Percentiles rank a stretch among this genome's conserved stretches.
Evolutionary conservation across 352 stramenopile genomes (phyloP).

Genomic region (Stramenopiles sp.): DNA sequence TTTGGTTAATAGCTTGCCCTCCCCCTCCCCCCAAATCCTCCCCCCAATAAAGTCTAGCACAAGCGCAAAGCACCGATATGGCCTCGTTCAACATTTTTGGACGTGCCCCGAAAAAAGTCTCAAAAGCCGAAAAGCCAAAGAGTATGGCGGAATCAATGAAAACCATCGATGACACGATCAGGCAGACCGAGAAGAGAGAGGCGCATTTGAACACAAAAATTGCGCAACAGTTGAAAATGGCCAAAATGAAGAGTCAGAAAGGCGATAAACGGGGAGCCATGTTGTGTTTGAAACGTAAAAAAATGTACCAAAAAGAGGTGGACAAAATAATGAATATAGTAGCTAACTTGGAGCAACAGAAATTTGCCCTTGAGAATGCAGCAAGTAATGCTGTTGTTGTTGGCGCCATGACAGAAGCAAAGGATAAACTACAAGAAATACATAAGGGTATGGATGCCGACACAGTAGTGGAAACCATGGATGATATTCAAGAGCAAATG

Average conservation of each 20-base stretch:
- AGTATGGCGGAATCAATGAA: slow-evolving; percentile 7
- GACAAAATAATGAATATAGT: slow-evolving; percentile 63
- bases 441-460: slow-evolving; percentile 83
- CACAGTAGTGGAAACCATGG: slow-evolving; percentile 91
- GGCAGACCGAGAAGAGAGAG: slow-evolving; percentile 34
- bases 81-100: neutral
- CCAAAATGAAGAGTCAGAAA: slow-evolving; percentile 80
- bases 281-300: slow-evolving; percentile 94
- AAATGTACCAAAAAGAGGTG: slow-evolving; percentile 90
- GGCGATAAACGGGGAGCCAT: slow-evolving; percentile 93
- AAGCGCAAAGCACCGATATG: no score
- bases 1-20: no score
- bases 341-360: slow-evolving; percentile 32
- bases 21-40: no score
- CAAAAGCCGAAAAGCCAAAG: slow-evolving; percentile 2
- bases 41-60: no score
- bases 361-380: slow-evolving; percentile 68
- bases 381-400: slow-evolving; percentile 90
- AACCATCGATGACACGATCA: neutral
- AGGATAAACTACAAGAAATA: slow-evolving; percentile 81
- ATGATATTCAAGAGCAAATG: slow-evolving; percentile 92
- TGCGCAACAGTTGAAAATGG: slow-evolving; percentile 62
- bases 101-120: neutral
- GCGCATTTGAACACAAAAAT: slow-evolving; percentile 92
- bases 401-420: slow-evolving; percentile 68